Evolutionary conservation across 768 basidiomycete species (phyloP).

Genomic region (Asterophora parasitica): DNA sequence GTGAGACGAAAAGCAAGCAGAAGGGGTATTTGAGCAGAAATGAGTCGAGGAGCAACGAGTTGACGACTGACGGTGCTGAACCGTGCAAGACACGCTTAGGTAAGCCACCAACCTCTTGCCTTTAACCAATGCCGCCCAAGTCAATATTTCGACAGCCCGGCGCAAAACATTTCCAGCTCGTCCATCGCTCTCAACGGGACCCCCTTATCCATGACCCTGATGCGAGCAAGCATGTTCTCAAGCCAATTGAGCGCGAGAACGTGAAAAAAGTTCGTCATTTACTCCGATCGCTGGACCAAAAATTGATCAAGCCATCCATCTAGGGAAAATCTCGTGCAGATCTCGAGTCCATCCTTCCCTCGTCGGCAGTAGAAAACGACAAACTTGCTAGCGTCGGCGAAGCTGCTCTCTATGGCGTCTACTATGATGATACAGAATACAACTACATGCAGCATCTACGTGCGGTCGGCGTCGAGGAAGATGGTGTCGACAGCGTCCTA

Average conservation of each 20-base stretch:
- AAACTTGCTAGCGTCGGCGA: slow-evolving; percentile 67
- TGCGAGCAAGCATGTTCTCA: slow-evolving; percentile 85
- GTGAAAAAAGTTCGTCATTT: slow-evolving; percentile 48
- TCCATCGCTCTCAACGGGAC: slow-evolving; percentile 93
- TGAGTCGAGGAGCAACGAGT: slow-evolving; percentile 10
- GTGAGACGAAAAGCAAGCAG: slow-evolving; percentile 6
- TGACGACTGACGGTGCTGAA: slow-evolving; percentile 15
- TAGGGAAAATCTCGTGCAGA: slow-evolving; percentile 83
- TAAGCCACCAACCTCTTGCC: slow-evolving; percentile 25
- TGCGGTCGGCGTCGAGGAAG: slow-evolving; percentile 68
- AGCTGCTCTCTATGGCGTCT: slow-evolving; percentile 84
- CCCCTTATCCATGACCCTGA: slow-evolving; percentile 93
- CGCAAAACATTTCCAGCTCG: slow-evolving; percentile 92
- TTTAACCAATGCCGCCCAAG: slow-evolving; percentile 60
- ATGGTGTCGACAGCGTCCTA: slow-evolving; percentile 75
- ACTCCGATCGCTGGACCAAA: slow-evolving; percentile 9
- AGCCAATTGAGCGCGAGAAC: slow-evolving; percentile 72
- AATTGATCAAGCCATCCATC: slow-evolving; percentile 15
- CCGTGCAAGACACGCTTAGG: slow-evolving; percentile 27
- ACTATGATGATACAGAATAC: slow-evolving; percentile 94
- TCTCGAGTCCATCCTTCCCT: slow-evolving; percentile 55
- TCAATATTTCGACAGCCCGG: slow-evolving; percentile 90
- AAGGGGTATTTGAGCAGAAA: slow-evolving; percentile 10
- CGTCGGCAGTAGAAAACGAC: slow-evolving; percentile 45
- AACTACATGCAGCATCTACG: slow-evolving; percentile 98